Evolutionary conservation across 2,329 filamentous ascomycete genomes (phyloP).

Genomic region (Didymellaceae sp.): DNA sequence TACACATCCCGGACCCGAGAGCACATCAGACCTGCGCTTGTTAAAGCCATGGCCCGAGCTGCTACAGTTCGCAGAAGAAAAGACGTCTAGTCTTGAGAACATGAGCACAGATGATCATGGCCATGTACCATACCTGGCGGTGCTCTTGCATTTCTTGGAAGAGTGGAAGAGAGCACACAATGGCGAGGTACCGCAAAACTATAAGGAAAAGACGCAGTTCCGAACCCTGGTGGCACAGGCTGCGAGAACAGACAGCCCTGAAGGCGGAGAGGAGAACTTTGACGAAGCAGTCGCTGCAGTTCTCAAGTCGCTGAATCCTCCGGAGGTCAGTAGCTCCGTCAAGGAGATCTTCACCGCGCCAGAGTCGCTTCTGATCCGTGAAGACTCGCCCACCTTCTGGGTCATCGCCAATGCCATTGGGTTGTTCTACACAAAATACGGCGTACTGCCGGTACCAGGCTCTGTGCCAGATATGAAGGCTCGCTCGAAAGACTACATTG

Average conservation of each 20-base stretch:
- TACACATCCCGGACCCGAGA: slow-evolving; percentile 88
- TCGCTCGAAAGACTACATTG: slow-evolving; percentile 85
- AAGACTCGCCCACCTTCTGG: slow-evolving; percentile 77
- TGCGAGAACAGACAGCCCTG: slow-evolving; percentile 73
- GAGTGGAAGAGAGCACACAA: slow-evolving; percentile 77
- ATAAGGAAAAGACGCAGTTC: slow-evolving; percentile 87
- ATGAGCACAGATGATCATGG: slow-evolving; percentile 84
- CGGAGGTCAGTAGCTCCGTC: slow-evolving; percentile 71
- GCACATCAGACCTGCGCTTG: slow-evolving; percentile 83
- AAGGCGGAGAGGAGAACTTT: slow-evolving; percentile 95
- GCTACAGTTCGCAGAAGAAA: slow-evolving; percentile 66
- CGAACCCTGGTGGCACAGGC: slow-evolving; percentile 71
- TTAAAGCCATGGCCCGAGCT: slow-evolving; percentile 88
- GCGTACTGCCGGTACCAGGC: slow-evolving; percentile 81
- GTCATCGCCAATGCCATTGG: slow-evolving; percentile 81
- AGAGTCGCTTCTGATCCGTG: slow-evolving; percentile 58
- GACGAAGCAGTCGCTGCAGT: slow-evolving; percentile 90
- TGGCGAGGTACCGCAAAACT: slow-evolving; percentile 72
- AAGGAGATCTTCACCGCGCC: slow-evolving; percentile 79
- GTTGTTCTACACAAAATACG: slow-evolving; percentile 75
- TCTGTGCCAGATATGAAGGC: slow-evolving; percentile 98
- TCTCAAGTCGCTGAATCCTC: slow-evolving; percentile 79
- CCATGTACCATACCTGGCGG: slow-evolving; percentile 84
- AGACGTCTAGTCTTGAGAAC: slow-evolving; percentile 72
- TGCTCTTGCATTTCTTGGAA: slow-evolving; percentile 82